Evolutionary conservation across 192 early-diverging fungal species (phyloP).

Genomic region (Bifiguratus adelaidae): DNA sequence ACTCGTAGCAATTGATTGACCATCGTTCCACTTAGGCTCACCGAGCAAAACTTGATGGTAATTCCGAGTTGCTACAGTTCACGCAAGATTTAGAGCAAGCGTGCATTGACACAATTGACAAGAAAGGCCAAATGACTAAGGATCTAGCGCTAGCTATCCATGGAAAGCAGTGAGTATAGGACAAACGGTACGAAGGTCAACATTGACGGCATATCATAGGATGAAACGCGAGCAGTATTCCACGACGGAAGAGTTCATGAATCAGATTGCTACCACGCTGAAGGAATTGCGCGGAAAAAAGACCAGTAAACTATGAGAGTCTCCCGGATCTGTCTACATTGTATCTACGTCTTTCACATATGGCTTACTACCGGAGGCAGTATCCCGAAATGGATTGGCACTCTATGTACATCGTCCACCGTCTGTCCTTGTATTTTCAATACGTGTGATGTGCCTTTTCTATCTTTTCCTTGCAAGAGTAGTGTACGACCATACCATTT

Average conservation of each 20-base stretch:
- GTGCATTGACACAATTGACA: slow-evolving; percentile 80
- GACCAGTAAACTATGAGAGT: not conserved
- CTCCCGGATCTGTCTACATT: no score
- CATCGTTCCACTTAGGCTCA: no score
- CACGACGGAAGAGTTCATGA: slow-evolving; percentile 80
- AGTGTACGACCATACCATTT: slow-evolving; percentile 61
- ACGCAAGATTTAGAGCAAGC: slow-evolving; percentile 73
- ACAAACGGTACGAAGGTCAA: not conserved
- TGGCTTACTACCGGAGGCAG: no score
- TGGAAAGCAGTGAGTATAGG: slow-evolving; percentile 50
- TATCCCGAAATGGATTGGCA: no score
- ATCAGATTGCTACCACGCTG: slow-evolving; percentile 63
- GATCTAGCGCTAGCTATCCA: slow-evolving; percentile 91
- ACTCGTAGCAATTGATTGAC: no score
- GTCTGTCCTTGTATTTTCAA: no score
- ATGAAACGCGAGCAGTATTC: slow-evolving; percentile 76
- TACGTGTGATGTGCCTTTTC: slow-evolving; percentile 22
- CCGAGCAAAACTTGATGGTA: slow-evolving; percentile 82
- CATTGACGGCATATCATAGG: slow-evolving; percentile 1
- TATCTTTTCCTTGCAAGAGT: slow-evolving; percentile 54
- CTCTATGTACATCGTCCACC: no score
- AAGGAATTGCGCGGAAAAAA: not conserved
- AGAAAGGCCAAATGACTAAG: slow-evolving; percentile 85
- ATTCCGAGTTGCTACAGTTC: slow-evolving; percentile 67
- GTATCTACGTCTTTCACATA: no score